Percentiles rank a stretch among this genome's conserved stretches.
phyloP scores from a whole-genome alignment of 148 eudicot genomes.

The Dianthus caryophyllus region DNA sequence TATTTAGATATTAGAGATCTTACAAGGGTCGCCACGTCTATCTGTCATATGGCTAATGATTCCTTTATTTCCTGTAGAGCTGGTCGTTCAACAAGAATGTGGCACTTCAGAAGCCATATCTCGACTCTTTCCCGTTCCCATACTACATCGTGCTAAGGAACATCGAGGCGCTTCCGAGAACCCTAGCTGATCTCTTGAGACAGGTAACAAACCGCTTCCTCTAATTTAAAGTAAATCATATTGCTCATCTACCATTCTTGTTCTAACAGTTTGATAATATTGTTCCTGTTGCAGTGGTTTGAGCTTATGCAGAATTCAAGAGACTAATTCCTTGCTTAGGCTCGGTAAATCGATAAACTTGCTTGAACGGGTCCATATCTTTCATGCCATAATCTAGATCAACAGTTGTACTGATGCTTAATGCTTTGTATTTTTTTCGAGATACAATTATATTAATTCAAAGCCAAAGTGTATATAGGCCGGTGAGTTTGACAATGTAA shows the following conservation, averaged over 20 bases:
- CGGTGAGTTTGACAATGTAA: too few species aligned
- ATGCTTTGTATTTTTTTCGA: background rate
- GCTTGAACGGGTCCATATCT: background rate
- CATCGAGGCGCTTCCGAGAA: constrained; percentile 87
- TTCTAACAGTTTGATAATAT: background rate
- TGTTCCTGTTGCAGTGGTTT: constrained; percentile 67
- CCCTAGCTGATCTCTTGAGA: constrained; percentile 91
- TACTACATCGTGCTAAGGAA: constrained; percentile 76
- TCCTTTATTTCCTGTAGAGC: constrained; percentile 12
- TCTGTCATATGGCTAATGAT: background rate
- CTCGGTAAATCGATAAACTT: background rate
- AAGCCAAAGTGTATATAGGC: background rate
- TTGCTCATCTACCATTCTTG: too few species aligned
- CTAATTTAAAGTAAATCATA: background rate
- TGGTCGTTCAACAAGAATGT: constrained; percentile 25
- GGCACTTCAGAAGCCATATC: constrained; percentile 30
- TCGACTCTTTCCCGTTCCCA: constrained; percentile 92
- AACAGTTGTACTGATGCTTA: background rate
- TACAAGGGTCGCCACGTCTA: too few species aligned
- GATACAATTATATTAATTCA: background rate
- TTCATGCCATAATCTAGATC: background rate
- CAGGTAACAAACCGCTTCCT: constrained; percentile 39
- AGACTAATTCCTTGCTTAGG: constrained; percentile 29
- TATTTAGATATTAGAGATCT: too few species aligned
- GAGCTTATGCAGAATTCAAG: constrained; percentile 78